Percentiles rank a stretch among this genome's conserved stretches.
phyloP scores from a whole-genome alignment of 495 filamentous ascomycete genomes.

The Wilcoxina mikolae region DNA sequence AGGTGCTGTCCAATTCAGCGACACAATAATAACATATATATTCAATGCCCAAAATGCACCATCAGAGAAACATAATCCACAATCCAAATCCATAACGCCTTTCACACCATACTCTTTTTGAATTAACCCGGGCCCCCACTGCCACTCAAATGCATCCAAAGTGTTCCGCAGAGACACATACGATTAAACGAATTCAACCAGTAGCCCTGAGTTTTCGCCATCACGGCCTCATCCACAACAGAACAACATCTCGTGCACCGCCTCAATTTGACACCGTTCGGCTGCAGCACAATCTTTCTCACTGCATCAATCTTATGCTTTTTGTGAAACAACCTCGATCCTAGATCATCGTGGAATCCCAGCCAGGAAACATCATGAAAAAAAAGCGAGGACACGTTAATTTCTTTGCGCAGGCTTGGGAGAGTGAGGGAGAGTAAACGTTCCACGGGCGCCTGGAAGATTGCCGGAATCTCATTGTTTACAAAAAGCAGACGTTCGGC shows the following conservation, averaged over 20 bases:
- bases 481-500: conserved; percentile 29
- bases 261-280: conserved; percentile 17
- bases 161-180: conserved; percentile 31
- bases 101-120: too few species aligned
- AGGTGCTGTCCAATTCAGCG: too few species aligned
- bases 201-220: conserved; percentile 19
- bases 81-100: too few species aligned
- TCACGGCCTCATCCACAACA: conserved; percentile 25
- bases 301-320: conserved; percentile 27
- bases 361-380: conserved; percentile 30
- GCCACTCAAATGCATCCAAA: conserved; percentile 29
- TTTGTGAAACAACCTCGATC: conserved; percentile 15
- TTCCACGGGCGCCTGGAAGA: conserved; percentile 20
- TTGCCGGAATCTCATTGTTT: conserved; percentile 27
- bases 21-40: too few species aligned
- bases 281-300: conserved; percentile 25
- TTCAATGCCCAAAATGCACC: too few species aligned
- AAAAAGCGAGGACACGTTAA: conserved; percentile 29
- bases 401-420: conserved; percentile 23
- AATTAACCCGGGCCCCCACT: too few species aligned
- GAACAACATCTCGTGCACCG: conserved; percentile 30
- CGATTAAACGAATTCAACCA: conserved; percentile 29
- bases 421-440: conserved; percentile 22
- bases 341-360: conserved; percentile 28
- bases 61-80: too few species aligned